Evolutionary conservation across 306 rosid genomes (phyloP).

Genomic region (Carpinus viminea): DNA sequence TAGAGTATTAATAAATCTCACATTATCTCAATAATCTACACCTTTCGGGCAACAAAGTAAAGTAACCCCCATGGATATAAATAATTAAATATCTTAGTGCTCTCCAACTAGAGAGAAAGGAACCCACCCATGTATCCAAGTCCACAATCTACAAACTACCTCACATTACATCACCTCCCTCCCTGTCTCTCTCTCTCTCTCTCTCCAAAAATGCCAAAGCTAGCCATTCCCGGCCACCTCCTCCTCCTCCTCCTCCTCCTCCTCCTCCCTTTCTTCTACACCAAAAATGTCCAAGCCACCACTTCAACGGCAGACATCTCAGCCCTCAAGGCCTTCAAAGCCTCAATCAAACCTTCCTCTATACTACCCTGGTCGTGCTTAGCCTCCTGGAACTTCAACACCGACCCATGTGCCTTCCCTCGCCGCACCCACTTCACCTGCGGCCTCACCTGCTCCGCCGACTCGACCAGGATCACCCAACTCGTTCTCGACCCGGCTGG

Average conservation of each 20-base stretch:
- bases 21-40: too few species aligned
- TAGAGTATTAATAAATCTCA: too few species aligned
- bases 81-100: neutral
- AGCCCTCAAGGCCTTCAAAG: constrained; percentile 80
- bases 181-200: neutral
- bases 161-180: neutral
- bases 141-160: neutral
- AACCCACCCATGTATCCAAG: neutral
- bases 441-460: constrained; percentile 67
- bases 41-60: too few species aligned
- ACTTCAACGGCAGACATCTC: constrained; percentile 62
- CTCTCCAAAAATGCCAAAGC: constrained; percentile 21
- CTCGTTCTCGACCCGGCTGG: constrained; percentile 88
- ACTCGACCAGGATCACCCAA: constrained; percentile 63
- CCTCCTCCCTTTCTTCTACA: constrained; percentile 12
- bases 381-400: constrained; percentile 85
- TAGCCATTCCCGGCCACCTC: constrained; percentile 14
- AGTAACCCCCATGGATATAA: neutral
- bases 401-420: constrained; percentile 73
- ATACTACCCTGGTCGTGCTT: constrained; percentile 71
- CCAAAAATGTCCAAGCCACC: constrained; percentile 27
- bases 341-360: constrained; percentile 68
- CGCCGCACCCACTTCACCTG: constrained; percentile 77
- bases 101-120: neutral
- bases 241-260: constrained; percentile 4